Percentiles rank a stretch among this genome's conserved stretches.
These are phyloP conservation scores for Grosmannia penicillata DNA, from an alignment of 2,329 filamentous ascomycete species.

Conservation along the genomic window DNA sequence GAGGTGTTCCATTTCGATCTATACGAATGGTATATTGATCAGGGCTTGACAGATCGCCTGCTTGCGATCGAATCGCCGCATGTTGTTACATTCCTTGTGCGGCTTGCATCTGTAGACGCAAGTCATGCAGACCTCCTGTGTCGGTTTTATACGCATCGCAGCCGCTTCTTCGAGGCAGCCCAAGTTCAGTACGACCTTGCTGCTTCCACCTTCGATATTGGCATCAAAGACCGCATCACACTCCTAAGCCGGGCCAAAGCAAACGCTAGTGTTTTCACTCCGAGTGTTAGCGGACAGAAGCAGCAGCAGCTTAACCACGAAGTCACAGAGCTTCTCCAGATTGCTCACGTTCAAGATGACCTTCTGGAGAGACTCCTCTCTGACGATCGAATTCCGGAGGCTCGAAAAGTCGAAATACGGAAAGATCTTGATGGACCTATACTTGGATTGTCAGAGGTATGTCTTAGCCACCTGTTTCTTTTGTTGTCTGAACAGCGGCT, in stretches of 20 bases:
- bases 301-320: constrained; percentile 77
- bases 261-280: constrained; percentile 74
- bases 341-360: constrained; percentile 92
- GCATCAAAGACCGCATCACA: constrained; percentile 74
- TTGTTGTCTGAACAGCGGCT: no score
- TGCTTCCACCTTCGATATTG: constrained; percentile 63
- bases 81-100: constrained; percentile 72
- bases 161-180: constrained; percentile 74
- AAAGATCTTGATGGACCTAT: constrained; percentile 63
- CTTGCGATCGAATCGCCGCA: constrained; percentile 73
- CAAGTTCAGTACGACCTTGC: constrained; percentile 74
- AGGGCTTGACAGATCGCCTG: constrained; percentile 73
- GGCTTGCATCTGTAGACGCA: constrained; percentile 56
- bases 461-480: constrained; percentile 20
- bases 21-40: constrained; percentile 93
- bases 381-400: constrained; percentile 53
- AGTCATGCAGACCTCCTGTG: constrained; percentile 82
- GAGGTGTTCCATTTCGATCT: constrained; percentile 91
- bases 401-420: constrained; percentile 50
- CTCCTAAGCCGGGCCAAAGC: constrained; percentile 84
- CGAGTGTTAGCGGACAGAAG: constrained; percentile 61
- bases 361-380: constrained; percentile 61
- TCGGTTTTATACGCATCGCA: constrained; percentile 77
- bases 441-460: constrained; percentile 59
- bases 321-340: constrained; percentile 73